Base-by-base conservation (phyloP, 352 stramenopile species). In the Globisporangium irregulare region DNA sequence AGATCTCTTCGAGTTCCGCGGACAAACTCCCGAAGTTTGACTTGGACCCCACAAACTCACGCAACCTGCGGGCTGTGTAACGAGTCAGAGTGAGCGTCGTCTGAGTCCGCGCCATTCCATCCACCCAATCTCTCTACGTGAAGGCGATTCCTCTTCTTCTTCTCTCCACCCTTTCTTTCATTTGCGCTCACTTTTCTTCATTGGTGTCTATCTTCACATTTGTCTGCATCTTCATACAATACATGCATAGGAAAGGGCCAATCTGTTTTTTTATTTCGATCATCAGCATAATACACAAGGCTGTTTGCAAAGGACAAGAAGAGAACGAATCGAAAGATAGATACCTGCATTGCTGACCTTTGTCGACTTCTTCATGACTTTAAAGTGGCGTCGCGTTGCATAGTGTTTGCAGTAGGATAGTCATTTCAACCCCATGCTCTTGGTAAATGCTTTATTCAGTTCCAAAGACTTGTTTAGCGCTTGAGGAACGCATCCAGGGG, bases 401-500 rank as follows among this genome's bases (percentile, higher is more conserved):
- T 29, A 2, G 27, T 5, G 27, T 4, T 29, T 29, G 27, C 27
- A 46, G 3, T 46, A 18, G 38, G 38, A 46, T 5, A 18, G 38
- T 14, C 18, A 46, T 10, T 18, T 46, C 38, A 46, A 20, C 38
- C 14, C 41, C 14, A n/a, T n/a, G 14, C 41, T 48, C 15, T 15
- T n/a, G 34, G 34, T 10, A 41, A 14, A 41, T 12, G 9, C 34
- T 41, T 41, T 9, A 12, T 14, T 41, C 34, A 12, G 34, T 41
- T 14, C 34, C 34, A 10, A 41, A 2, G 9, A 8, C 41, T 20
- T 48, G 4, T 46, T 55, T 64, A 70, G 15, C 64, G 55, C 55
- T 58, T 56, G 6, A 87, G 50, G 61, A 90, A 90, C 18, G 75
- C 71, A 65, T 90, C 82, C 20, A 90, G 62, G 25, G 82, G 78